These are phyloP conservation scores for Ogataea trehaloabstinens DNA, from an alignment of 805 yeast species.

Conservation along the genomic window DNA sequence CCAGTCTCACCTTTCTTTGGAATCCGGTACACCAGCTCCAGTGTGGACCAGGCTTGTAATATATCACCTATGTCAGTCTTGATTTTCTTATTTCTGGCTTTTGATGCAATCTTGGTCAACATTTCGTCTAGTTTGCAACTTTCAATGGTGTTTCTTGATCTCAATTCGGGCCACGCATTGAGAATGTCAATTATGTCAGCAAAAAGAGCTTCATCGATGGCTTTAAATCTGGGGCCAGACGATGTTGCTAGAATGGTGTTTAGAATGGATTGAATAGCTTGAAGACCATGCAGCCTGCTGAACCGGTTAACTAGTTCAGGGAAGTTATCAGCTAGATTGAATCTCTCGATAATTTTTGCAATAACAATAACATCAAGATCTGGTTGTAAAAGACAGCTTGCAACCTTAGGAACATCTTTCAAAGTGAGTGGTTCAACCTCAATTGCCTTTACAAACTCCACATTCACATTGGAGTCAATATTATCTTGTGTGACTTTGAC, in stretches of 20 bases:
- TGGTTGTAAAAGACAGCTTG: slow-evolving; percentile 73
- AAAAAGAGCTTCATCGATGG: slow-evolving; percentile 40
- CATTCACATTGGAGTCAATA: slow-evolving; percentile 58
- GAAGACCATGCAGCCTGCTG: slow-evolving; percentile 82
- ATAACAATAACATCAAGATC: slow-evolving; percentile 66
- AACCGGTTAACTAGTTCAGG: slow-evolving; percentile 53
- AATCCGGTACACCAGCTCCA: slow-evolving; percentile 82
- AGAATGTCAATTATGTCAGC: slow-evolving; percentile 56
- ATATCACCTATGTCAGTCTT: slow-evolving; percentile 41
- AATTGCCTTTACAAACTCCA: slow-evolving; percentile 60
- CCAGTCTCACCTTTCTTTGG: slow-evolving; percentile 52
- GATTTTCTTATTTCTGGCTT: slow-evolving; percentile 27
- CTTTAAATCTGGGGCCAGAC: slow-evolving; percentile 9
- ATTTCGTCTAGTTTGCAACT: slow-evolving; percentile 70
- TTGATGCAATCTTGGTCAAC: slow-evolving; percentile 41
- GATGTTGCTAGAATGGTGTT: slow-evolving; percentile 29
- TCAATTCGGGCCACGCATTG: slow-evolving; percentile 63
- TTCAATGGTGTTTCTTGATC: slow-evolving; percentile 68
- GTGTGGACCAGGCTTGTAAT: slow-evolving; percentile 64
- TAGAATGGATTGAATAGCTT: slow-evolving; percentile 65
- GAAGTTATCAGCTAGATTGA: slow-evolving; percentile 37
- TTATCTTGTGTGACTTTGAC: slow-evolving; percentile 48
- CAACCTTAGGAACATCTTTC: slow-evolving; percentile 72
- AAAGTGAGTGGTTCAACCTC: slow-evolving; percentile 49
- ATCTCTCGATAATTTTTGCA: slow-evolving; percentile 63